phyloP scores from a whole-genome alignment of 225 moss, liverwort and hornwort genomes.

The Sphagnum tenellum region DNA sequence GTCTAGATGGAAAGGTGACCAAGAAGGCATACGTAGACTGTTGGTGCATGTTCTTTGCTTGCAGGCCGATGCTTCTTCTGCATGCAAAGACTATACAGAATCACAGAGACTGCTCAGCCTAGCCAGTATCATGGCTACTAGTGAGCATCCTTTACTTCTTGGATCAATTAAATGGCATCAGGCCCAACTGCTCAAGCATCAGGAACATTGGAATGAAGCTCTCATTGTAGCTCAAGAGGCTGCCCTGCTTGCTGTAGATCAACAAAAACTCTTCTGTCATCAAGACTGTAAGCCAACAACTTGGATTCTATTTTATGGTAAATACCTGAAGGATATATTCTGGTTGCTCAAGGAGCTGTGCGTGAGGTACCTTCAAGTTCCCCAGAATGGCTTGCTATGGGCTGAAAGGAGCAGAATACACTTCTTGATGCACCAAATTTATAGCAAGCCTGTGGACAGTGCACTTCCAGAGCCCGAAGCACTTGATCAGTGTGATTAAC shows the following conservation, averaged over 20 bases:
- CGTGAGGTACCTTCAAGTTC: background rate
- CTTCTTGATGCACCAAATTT: constrained; percentile 4
- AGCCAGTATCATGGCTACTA: background rate
- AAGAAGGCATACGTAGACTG: background rate
- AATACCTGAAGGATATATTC: background rate
- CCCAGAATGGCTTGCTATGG: background rate
- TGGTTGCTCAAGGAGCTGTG: background rate
- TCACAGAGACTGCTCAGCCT: background rate
- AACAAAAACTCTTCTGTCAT: background rate
- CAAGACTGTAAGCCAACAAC: background rate
- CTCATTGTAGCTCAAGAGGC: background rate
- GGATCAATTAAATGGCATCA: background rate
- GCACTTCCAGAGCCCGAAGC: background rate
- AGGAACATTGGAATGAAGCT: background rate
- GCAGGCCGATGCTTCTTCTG: background rate
- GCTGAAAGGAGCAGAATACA: constrained; percentile 2
- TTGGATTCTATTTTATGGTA: background rate
- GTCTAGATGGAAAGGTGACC: background rate
- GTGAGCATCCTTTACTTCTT: background rate
- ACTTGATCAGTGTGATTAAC: background rate
- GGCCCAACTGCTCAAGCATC: background rate
- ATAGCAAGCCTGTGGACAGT: background rate
- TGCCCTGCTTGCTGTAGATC: background rate
- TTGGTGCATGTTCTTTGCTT: background rate
- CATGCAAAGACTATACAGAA: background rate